phyloP scores from a whole-genome alignment of 1,284 basidiomycete species.

The Ceratorhiza oryzae-sativae region DNA sequence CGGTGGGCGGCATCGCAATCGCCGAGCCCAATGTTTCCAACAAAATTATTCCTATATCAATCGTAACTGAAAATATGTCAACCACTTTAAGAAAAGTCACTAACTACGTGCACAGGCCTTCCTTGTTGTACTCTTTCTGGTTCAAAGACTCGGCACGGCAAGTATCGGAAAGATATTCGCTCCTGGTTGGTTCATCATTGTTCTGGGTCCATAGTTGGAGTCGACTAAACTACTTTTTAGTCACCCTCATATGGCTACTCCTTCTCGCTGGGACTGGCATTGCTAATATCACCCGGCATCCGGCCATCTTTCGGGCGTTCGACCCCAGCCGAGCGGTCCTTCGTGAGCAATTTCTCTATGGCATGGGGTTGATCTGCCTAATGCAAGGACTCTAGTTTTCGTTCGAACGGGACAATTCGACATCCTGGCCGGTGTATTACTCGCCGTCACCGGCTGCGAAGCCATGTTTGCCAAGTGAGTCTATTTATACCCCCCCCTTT shows the following conservation, averaged over 20 bases:
- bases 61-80: slow-evolving; percentile 52
- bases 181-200: slow-evolving; percentile 53
- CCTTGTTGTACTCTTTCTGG: slow-evolving; percentile 63
- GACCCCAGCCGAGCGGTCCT: slow-evolving; percentile 71
- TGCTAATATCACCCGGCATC: slow-evolving; percentile 62
- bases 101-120: slow-evolving; percentile 54
- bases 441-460: slow-evolving; percentile 71
- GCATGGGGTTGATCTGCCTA: not conserved
- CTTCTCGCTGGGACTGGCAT: slow-evolving; percentile 62
- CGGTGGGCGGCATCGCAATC: slow-evolving; percentile 69
- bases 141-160: slow-evolving; percentile 66
- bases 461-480: slow-evolving; percentile 70
- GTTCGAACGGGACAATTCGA: slow-evolving; percentile 68
- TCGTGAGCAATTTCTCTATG: slow-evolving; percentile 52
- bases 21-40: slow-evolving; percentile 59
- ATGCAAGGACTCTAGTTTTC: no score
- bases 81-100: not conserved
- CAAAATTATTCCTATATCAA: slow-evolving; percentile 64
- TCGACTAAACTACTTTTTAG: slow-evolving; percentile 47
- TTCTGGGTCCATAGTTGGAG: not conserved
- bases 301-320: slow-evolving; percentile 69
- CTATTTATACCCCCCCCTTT: no score
- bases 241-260: slow-evolving; percentile 65
- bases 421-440: slow-evolving; percentile 66
- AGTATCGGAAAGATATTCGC: slow-evolving; percentile 62